Conservation (phyloP, 2,329 filamentous ascomycete species). For the Scopulariopsis brevicaulis region DNA sequence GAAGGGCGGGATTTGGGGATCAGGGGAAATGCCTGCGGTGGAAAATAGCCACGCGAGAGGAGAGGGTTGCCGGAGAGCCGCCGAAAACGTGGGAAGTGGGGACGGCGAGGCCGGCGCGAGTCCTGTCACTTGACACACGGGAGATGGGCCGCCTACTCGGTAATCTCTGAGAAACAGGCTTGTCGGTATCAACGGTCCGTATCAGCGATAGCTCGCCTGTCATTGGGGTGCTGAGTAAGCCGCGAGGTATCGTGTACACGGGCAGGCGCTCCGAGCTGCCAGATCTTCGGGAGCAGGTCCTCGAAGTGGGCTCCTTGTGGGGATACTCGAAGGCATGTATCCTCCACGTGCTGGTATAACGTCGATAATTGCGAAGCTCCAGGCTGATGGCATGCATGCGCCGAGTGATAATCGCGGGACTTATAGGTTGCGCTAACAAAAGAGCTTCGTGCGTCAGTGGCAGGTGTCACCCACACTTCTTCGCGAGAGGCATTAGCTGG, state of each 20-base stretch:
- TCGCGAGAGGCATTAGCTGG: neutral
- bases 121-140: conserved; percentile 5
- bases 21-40: neutral
- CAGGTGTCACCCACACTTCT: neutral
- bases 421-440: neutral
- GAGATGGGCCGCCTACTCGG: neutral
- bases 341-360: neutral
- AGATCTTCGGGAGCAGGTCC: neutral
- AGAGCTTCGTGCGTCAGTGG: neutral
- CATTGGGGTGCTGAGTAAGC: neutral
- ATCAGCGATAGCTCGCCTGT: neutral
- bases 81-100: conserved; percentile 4
- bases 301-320: neutral
- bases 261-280: neutral
- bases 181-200: conserved; percentile 5
- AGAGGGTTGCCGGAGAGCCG: conserved; percentile 5
- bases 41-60: neutral
- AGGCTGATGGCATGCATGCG: neutral
- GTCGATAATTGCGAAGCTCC: neutral
- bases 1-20: neutral
- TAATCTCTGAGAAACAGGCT: conserved; percentile 5
- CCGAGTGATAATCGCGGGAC: neutral
- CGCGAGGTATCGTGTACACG: neutral
- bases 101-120: neutral
- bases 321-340: neutral